These are phyloP conservation scores for Penicillium sp. DNA, from an alignment of 2,329 filamentous ascomycete species.

Conservation along the genomic window DNA sequence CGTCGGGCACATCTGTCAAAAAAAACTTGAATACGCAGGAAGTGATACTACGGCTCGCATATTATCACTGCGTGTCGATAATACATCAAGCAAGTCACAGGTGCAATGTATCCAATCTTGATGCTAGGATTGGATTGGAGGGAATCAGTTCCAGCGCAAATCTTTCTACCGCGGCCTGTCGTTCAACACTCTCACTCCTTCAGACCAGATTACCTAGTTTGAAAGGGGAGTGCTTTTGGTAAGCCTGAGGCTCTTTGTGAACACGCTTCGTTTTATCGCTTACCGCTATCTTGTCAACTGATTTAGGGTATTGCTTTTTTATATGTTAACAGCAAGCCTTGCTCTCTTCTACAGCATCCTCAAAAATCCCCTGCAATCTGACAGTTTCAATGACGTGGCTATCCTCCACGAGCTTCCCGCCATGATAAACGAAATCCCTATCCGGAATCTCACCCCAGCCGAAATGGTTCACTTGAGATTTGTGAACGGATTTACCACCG, in stretches of 20 bases:
- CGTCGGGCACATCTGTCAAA: slow-evolving; percentile 13
- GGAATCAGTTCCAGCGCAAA: background rate
- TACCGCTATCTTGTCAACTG: too few relatives aligned
- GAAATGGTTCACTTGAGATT: slow-evolving; percentile 11
- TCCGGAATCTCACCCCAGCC: slow-evolving; percentile 5
- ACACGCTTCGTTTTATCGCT: too few relatives aligned
- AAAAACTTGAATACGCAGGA: slow-evolving; percentile 40
- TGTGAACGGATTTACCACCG: slow-evolving; percentile 7
- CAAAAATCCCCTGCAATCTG: slow-evolving; percentile 33
- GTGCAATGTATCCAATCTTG: slow-evolving; percentile 43
- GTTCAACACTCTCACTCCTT: too few relatives aligned
- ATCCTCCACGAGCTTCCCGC: background rate
- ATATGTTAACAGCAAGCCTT: slow-evolving; percentile 52
- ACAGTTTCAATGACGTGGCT: background rate
- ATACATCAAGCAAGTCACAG: slow-evolving; percentile 51
- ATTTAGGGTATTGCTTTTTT: slow-evolving; percentile 56
- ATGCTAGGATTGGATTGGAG: background rate
- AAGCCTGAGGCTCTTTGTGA: too few relatives aligned
- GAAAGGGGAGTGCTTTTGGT: too few relatives aligned
- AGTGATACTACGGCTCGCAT: slow-evolving; percentile 52
- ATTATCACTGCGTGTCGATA: slow-evolving; percentile 52
- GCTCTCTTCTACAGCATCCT: slow-evolving; percentile 55
- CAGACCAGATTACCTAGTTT: too few relatives aligned
- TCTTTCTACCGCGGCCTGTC: background rate
- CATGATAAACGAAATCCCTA: slow-evolving; percentile 3